Evolutionary conservation across 768 basidiomycete species (phyloP).

Genomic region (Lactarius hatsudake): DNA sequence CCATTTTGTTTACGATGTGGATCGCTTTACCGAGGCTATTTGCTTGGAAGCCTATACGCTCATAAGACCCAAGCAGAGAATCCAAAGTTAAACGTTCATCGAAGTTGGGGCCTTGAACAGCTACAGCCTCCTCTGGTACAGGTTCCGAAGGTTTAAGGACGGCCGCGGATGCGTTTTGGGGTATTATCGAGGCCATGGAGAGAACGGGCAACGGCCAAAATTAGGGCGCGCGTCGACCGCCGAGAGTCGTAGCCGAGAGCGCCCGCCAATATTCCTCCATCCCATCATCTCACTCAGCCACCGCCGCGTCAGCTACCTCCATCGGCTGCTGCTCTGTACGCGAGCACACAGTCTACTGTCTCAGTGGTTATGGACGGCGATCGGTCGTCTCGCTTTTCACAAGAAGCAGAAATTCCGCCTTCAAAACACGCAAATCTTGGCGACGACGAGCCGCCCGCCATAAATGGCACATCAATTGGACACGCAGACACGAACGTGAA

Average conservation of each 20-base stretch:
- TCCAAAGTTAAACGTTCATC: constrained; percentile 64
- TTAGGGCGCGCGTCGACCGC: background rate
- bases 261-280: constrained; percentile 7
- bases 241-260: constrained; percentile 3
- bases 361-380: constrained; percentile 1
- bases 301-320: constrained; percentile 16
- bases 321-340: background rate
- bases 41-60: constrained; percentile 96
- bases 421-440: constrained; percentile 1
- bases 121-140: constrained; percentile 57
- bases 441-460: background rate
- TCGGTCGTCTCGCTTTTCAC: constrained; percentile 1
- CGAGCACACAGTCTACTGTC: background rate
- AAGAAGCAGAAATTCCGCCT: constrained; percentile 3
- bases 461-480: background rate
- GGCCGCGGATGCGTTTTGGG: constrained; percentile 65
- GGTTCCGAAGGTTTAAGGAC: constrained; percentile 75
- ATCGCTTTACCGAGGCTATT: constrained; percentile 87
- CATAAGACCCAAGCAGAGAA: constrained; percentile 72
- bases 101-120: constrained; percentile 88
- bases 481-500: background rate
- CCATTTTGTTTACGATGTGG: constrained; percentile 92
- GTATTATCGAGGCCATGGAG: constrained; percentile 36
- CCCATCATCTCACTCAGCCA: constrained; percentile 6
- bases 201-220: background rate